Conservation (phyloP, 352 stramenopile species). For the Phytophthora meadii region DNA sequence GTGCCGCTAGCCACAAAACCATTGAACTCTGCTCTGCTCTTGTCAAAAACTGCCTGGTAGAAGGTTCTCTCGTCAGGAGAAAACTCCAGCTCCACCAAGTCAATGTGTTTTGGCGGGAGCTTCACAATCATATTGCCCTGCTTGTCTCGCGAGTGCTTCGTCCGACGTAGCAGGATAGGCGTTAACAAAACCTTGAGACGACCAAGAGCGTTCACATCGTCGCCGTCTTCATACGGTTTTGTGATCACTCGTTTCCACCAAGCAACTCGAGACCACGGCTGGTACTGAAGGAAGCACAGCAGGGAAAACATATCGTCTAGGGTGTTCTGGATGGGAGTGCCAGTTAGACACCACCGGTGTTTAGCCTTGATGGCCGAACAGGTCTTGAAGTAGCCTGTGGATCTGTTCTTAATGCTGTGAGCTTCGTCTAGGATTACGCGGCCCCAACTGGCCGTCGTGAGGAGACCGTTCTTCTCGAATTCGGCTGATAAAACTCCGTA, state of each 20-base stretch:
- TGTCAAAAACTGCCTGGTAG: constrained; percentile 87
- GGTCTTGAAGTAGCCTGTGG: constrained; percentile 74
- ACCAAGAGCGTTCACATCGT: constrained; percentile 61
- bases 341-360: constrained; percentile 91
- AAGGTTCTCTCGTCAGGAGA: constrained; percentile 82
- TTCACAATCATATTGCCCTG: constrained; percentile 71
- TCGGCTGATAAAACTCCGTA: constrained; percentile 85
- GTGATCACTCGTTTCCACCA: constrained; percentile 90
- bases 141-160: constrained; percentile 76
- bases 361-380: constrained; percentile 59
- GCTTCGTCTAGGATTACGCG: constrained; percentile 93
- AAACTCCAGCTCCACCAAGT: constrained; percentile 75
- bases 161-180: constrained; percentile 87
- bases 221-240: constrained; percentile 76
- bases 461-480: constrained; percentile 55
- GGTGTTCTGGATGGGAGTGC: constrained; percentile 91
- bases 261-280: constrained; percentile 82
- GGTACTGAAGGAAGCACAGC: constrained; percentile 84
- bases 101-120: constrained; percentile 75
- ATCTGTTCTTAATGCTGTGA: constrained; percentile 92
- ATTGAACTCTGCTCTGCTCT: constrained; percentile 90
- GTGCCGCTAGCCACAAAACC: constrained; percentile 83
- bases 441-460: constrained; percentile 65
- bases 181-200: constrained; percentile 74
- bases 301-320: constrained; percentile 89